Evolutionary conservation across 805 yeast species (phyloP), one percentile per base, ranked within the genome.

Genomic region (Kodamaea kaohsiungensis): DNA sequence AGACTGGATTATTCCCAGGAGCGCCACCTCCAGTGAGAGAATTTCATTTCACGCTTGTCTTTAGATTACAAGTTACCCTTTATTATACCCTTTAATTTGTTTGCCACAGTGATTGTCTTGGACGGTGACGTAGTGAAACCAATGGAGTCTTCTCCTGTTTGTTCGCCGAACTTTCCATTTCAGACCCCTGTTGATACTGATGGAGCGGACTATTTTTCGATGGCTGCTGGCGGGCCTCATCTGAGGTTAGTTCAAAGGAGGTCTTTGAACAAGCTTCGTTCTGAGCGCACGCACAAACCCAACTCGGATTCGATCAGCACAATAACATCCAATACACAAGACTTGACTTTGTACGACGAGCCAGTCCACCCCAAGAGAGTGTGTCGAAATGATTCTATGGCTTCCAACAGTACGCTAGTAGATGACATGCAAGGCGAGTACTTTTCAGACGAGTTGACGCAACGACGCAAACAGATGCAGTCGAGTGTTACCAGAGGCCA

Each of bases 401-500:
- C 58, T 9, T 69, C 73, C n/a, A 65, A 70, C 1, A 74, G 70
- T 13, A 71, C 75, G 2, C 55, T 71, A 40, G 71, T 70, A 13
- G 72, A 69, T n/a, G 70, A 62, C 2, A 52, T 33, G 17, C 48
- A 35, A 9, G 39, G 8, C 12, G 48, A 33, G 17, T 50, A 35
- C 48, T 43, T 37, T 39, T 7, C 22, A n/a, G 43, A 40, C 17
- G 50, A 48, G 35, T 38, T 48, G 27, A 13, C 40, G 13, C 49
- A 46, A 15, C 40, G 45, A 3, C 45, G 51, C 38, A 50, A 43
- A n/a, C 53, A 19, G 45, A 43, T 40, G 37, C 39, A 18, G 45
- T 37, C 35, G 38, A 18, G 38, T 19, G 40, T 40, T 12, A 30
- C 7, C 25, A 39, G 46, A 12, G 53, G 53, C 19, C 53, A 50